These are phyloP conservation scores for Karstenula rhodostoma DNA, from an alignment of 2,329 filamentous ascomycete species.

Conservation along the genomic window DNA sequence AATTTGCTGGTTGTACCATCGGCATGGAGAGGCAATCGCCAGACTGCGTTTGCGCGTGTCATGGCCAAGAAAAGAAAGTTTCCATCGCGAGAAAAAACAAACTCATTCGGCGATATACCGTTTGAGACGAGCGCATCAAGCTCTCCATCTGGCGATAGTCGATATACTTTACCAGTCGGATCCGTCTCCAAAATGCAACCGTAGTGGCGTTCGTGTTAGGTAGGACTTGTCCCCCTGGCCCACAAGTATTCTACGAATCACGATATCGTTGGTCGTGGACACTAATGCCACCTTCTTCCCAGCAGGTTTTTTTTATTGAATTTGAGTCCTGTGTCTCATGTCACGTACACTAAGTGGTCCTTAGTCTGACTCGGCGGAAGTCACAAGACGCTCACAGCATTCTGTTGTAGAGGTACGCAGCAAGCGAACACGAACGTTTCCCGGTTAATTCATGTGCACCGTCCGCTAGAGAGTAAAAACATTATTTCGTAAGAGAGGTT, in stretches of 20 bases:
- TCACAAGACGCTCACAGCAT: too few relatives aligned
- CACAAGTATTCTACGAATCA: neutral
- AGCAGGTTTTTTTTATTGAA: neutral
- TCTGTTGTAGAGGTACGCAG: too few relatives aligned
- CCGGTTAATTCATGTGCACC: too few relatives aligned
- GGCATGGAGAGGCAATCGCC: slow-evolving; percentile 50
- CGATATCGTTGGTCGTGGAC: too few relatives aligned
- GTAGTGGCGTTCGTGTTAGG: neutral
- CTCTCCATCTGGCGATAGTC: slow-evolving; percentile 44
- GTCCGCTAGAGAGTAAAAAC: neutral
- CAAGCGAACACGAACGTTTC: too few relatives aligned
- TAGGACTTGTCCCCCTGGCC: neutral
- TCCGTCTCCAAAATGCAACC: slow-evolving; percentile 38
- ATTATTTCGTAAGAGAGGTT: neutral
- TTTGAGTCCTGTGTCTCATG: neutral
- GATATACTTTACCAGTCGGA: slow-evolving; percentile 52
- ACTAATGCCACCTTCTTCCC: neutral
- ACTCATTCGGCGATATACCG: slow-evolving; percentile 52
- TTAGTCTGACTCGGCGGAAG: too few relatives aligned
- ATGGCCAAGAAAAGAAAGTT: slow-evolving; percentile 52
- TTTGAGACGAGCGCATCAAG: slow-evolving; percentile 52
- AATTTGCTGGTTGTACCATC: slow-evolving; percentile 52
- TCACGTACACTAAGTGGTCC: neutral
- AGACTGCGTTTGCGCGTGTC: slow-evolving; percentile 54
- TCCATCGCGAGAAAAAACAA: slow-evolving; percentile 50